phyloP scores from a whole-genome alignment of 768 basidiomycete genomes.

The Chalciporus chontae region DNA sequence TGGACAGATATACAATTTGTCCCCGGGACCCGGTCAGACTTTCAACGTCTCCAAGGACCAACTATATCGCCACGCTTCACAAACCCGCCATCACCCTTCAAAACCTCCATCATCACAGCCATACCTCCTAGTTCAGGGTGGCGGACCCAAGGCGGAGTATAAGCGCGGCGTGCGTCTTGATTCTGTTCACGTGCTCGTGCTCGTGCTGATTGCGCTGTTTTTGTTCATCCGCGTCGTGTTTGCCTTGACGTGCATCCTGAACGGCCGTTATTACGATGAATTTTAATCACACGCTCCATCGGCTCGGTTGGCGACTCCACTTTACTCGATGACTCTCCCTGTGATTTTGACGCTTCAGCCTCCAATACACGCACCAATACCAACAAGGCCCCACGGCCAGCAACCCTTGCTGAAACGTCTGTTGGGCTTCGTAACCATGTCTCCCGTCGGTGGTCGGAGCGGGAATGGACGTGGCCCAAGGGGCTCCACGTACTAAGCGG shows the following conservation, averaged over 20 bases:
- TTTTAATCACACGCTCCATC: conserved; percentile 2
- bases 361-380: conserved; percentile 28
- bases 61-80: conserved; percentile 14
- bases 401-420: conserved; percentile 31
- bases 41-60: conserved; percentile 16
- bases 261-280: conserved; percentile 4
- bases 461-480: conserved; percentile 24
- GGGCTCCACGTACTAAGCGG: conserved; percentile 24
- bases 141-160: conserved; percentile 30
- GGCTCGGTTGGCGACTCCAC: neutral
- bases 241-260: neutral
- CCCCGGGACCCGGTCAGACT: conserved; percentile 6
- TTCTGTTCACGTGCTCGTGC: conserved; percentile 10
- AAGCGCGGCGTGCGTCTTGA: conserved; percentile 28
- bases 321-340: neutral
- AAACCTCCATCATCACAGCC: conserved; percentile 24
- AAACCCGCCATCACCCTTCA: conserved; percentile 21
- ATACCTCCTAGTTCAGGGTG: conserved; percentile 24
- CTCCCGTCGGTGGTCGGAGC: conserved; percentile 23
- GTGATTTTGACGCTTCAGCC: conserved; percentile 13
- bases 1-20: conserved; percentile 23
- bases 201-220: conserved; percentile 13
- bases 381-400: conserved; percentile 24
- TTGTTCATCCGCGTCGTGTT: conserved; percentile 6
- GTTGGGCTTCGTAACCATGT: conserved; percentile 24